phyloP scores from a whole-genome alignment of 2,329 filamentous ascomycete species.

The Fusarium udum region DNA sequence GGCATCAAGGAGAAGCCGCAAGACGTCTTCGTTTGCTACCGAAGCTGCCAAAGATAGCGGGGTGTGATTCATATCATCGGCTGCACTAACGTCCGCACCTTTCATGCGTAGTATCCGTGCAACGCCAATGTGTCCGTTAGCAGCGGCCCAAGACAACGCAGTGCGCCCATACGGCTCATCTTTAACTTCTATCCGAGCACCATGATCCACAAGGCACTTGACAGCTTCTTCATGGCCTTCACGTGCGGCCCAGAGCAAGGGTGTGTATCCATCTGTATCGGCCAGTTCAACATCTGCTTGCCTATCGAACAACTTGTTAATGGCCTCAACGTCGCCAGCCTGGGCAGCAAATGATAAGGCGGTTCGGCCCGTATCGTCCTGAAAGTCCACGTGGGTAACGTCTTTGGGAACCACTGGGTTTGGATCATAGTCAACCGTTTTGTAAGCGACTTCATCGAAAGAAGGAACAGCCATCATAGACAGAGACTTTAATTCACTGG shows the following conservation, averaged over 20 bases:
- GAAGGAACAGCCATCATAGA: neutral
- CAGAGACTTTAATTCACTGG: neutral
- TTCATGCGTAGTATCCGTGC: neutral
- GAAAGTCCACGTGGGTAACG: neutral
- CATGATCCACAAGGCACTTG: neutral
- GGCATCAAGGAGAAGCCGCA: neutral
- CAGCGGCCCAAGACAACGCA: neutral
- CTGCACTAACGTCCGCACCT: neutral
- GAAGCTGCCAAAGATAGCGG: neutral
- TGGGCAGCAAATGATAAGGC: neutral
- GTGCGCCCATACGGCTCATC: neutral
- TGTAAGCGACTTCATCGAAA: neutral
- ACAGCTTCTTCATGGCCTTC: neutral
- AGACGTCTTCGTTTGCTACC: neutral
- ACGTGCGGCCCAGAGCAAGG: neutral
- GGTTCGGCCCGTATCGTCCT: neutral
- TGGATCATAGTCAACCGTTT: neutral
- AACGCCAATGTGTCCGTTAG: neutral
- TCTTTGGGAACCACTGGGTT: neutral
- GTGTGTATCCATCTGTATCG: neutral
- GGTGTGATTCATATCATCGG: neutral
- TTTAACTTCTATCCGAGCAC: neutral
- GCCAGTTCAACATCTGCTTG: neutral
- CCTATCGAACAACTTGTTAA: neutral
- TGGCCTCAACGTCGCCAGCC: neutral